A percentile compares a stretch with the other conserved stretches of the same genome.
phyloP scores from a whole-genome alignment of 805 yeast genomes.

The Wickerhamiella parazyma region DNA sequence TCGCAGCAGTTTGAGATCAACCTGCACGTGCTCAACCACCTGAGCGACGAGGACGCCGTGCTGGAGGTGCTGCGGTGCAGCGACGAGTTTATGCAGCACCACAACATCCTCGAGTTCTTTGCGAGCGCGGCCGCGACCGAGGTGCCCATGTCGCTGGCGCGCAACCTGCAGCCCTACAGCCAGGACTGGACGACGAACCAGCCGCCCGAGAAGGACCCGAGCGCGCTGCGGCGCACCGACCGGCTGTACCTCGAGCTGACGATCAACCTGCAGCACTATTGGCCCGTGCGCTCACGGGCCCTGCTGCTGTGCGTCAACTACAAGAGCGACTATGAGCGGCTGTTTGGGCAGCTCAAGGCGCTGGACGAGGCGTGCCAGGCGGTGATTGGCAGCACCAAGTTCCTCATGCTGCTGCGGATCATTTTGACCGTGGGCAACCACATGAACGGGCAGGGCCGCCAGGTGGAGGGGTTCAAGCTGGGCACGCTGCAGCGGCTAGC shows the following conservation, averaged over 20 bases:
- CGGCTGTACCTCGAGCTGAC: constrained; percentile 69
- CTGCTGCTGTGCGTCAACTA: constrained; percentile 52
- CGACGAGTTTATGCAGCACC: constrained; percentile 49
- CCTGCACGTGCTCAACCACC: constrained; percentile 56
- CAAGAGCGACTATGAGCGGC: constrained; percentile 65
- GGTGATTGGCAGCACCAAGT: constrained; percentile 49
- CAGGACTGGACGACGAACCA: constrained; percentile 32
- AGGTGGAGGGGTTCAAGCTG: constrained; percentile 83
- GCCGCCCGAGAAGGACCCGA: constrained; percentile 54
- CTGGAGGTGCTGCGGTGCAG: constrained; percentile 65
- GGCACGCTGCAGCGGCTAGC: constrained; percentile 81
- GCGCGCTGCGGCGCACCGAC: constrained; percentile 76
- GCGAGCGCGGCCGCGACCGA: constrained; percentile 63
- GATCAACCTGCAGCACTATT: constrained; percentile 72
- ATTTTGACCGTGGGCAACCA: constrained; percentile 88
- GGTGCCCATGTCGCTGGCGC: constrained; percentile 53
- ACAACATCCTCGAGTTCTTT: constrained; percentile 73
- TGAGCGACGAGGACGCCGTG: constrained; percentile 54
- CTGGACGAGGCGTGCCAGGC: constrained; percentile 64
- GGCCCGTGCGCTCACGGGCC: constrained; percentile 87
- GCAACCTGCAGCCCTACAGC: constrained; percentile 69
- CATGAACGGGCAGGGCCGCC: constrained; percentile 88
- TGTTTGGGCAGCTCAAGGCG: constrained; percentile 48
- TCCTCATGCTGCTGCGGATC: constrained; percentile 64
- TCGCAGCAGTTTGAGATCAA: constrained; percentile 94